Percentiles rank a stretch among this genome's conserved stretches.
Conservation (phyloP, 768 basidiomycete genomes). For the Suillus clintonianus region DNA sequence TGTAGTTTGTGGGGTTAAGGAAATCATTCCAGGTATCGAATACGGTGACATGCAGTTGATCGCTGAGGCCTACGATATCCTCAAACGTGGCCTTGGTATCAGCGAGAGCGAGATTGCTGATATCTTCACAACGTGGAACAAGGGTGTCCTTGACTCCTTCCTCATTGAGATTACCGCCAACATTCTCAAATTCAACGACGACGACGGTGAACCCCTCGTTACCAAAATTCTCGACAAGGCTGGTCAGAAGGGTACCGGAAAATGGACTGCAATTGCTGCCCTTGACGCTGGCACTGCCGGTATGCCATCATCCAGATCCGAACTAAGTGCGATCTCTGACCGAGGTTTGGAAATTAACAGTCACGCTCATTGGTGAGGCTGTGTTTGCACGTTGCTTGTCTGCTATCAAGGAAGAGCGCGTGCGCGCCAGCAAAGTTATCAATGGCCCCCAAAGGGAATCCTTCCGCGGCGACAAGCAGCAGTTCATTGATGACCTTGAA, state of each 20-base stretch:
- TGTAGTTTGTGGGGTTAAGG: slow-evolving; percentile 8
- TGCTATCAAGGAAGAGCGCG: slow-evolving; percentile 94
- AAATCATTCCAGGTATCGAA: slow-evolving; percentile 77
- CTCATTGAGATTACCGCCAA: slow-evolving; percentile 97
- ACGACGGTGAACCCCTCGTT: slow-evolving; percentile 89
- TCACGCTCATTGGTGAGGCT: slow-evolving; percentile 98
- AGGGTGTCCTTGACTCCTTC: slow-evolving; percentile 99
- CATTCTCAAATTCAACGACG: slow-evolving; percentile 96
- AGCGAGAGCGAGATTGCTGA: slow-evolving; percentile 87
- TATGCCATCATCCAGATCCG: slow-evolving; percentile 34
- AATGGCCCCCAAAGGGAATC: slow-evolving; percentile 88
- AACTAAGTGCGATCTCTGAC: slow-evolving; percentile 7
- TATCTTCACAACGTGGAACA: slow-evolving; percentile 96
- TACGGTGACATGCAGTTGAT: slow-evolving; percentile 99
- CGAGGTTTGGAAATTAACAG: slow-evolving; percentile 40
- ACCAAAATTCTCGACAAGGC: slow-evolving; percentile 94
- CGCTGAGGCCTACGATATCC: slow-evolving; percentile 97
- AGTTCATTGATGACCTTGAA: slow-evolving; percentile 99
- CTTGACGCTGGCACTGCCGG: slow-evolving; percentile 90
- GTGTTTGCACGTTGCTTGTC: slow-evolving; percentile 99
- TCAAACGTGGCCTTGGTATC: slow-evolving; percentile 92
- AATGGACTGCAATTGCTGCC: slow-evolving; percentile 98
- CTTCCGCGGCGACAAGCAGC: slow-evolving; percentile 97
- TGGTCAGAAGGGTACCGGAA: slow-evolving; percentile 99
- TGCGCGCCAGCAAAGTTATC: slow-evolving; percentile 88